phyloP scores from a whole-genome alignment of 164 flowering plant species.

The Umbilicus rupestris region DNA sequence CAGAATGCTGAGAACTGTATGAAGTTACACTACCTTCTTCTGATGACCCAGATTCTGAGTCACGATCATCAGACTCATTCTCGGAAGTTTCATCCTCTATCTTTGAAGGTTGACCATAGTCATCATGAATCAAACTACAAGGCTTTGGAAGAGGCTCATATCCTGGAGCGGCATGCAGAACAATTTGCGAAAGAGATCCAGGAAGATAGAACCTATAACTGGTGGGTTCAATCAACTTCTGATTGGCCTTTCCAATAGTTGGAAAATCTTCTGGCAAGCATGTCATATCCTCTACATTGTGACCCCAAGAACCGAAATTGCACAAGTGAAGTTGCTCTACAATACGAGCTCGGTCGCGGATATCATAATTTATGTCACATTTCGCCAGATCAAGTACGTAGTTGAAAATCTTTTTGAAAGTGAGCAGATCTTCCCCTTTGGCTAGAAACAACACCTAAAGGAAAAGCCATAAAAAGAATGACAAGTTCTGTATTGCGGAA shows the following conservation, averaged over 20 bases:
- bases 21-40: conserved; percentile 56
- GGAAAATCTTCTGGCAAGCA: conserved; percentile 38
- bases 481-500: not conserved
- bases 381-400: conserved; percentile 80
- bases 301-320: conserved; percentile 19
- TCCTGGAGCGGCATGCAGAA: conserved; percentile 96
- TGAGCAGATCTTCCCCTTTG: conserved; percentile 35
- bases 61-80: conserved; percentile 36
- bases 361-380: conserved; percentile 67
- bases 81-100: conserved; percentile 17
- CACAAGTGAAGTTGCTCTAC: conserved; percentile 38
- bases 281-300: conserved; percentile 17
- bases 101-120: conserved; percentile 15
- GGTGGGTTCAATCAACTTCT: conserved; percentile 20
- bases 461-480: conserved; percentile 8
- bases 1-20: conserved; percentile 47
- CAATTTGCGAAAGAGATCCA: conserved; percentile 96
- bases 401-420: conserved; percentile 26
- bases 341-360: conserved; percentile 78
- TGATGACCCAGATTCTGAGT: conserved; percentile 42
- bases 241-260: conserved; percentile 23
- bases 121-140: conserved; percentile 40
- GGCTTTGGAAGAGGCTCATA: conserved; percentile 97
- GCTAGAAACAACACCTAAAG: conserved; percentile 54
- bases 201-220: conserved; percentile 72